Conservation (phyloP, 495 filamentous ascomycete genomes). For the Recurvomyces mirabilis region DNA sequence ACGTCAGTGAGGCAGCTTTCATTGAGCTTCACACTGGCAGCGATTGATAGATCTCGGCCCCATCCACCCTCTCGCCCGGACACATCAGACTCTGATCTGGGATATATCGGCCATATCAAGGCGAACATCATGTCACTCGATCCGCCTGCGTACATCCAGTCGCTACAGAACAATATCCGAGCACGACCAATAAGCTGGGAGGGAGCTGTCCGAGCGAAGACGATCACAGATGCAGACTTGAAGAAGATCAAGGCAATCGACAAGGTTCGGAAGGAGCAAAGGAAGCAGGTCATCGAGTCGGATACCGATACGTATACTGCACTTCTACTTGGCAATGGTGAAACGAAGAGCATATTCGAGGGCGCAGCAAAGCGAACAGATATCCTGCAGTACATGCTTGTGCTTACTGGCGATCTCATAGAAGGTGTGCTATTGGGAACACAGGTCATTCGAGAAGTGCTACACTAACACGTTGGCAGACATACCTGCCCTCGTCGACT, state of each 20-base stretch:
- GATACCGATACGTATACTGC: slow-evolving; percentile 67
- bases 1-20: too few relatives aligned
- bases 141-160: slow-evolving; percentile 78
- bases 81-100: too few relatives aligned
- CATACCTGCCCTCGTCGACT: slow-evolving; percentile 61
- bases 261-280: slow-evolving; percentile 83
- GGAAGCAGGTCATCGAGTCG: slow-evolving; percentile 65
- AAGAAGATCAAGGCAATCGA: slow-evolving; percentile 96
- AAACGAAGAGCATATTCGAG: slow-evolving; percentile 67
- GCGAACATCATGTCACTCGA: slow-evolving; percentile 66
- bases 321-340: slow-evolving; percentile 65
- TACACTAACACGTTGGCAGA: slow-evolving; percentile 41
- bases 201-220: slow-evolving; percentile 84
- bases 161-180: slow-evolving; percentile 90
- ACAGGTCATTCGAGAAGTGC: not conserved
- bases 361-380: slow-evolving; percentile 66
- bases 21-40: too few relatives aligned
- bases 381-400: slow-evolving; percentile 88
- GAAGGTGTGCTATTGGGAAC: slow-evolving; percentile 48
- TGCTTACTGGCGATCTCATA: slow-evolving; percentile 77
- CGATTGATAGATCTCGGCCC: too few relatives aligned
- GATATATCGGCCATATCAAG: too few relatives aligned
- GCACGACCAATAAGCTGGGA: slow-evolving; percentile 94
- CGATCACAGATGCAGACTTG: slow-evolving; percentile 86
- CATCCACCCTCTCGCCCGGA: too few relatives aligned